Conservation (phyloP, 345 rosid genomes). For the Citrus inodora region DNA sequence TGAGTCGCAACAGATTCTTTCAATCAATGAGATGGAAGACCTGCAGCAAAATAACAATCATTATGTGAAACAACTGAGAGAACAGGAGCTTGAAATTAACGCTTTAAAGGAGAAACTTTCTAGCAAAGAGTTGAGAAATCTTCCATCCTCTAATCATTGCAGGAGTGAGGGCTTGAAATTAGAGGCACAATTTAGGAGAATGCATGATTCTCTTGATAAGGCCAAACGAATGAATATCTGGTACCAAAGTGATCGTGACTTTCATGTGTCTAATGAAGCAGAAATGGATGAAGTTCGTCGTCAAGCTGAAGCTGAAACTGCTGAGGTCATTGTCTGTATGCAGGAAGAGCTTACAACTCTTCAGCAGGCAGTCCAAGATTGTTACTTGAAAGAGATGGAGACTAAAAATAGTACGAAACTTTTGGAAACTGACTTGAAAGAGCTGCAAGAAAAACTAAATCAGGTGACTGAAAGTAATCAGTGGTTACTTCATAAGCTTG, state of each 20-base stretch:
- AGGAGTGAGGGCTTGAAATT: constrained; percentile 35
- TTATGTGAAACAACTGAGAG: constrained; percentile 44
- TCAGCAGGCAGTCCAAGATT: constrained; percentile 69
- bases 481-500: constrained; percentile 46
- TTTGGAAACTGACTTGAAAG: constrained; percentile 54
- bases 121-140: constrained; percentile 41
- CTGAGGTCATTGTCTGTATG: constrained; percentile 86
- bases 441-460: constrained; percentile 42
- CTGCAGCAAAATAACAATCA: constrained; percentile 48
- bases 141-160: constrained; percentile 24
- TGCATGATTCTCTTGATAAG: constrained; percentile 89
- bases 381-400: constrained; percentile 62
- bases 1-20: constrained; percentile 69
- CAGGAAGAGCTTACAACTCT: constrained; percentile 87
- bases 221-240: constrained; percentile 66
- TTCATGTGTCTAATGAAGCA: constrained; percentile 65
- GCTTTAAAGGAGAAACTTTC: constrained; percentile 53
- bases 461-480: constrained; percentile 53
- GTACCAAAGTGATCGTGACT: constrained; percentile 62
- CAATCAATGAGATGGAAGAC: constrained; percentile 66
- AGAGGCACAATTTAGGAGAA: constrained; percentile 58
- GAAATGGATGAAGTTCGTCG: constrained; percentile 62
- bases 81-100: constrained; percentile 51
- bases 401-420: constrained; percentile 32
- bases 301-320: constrained; percentile 93